Evolutionary conservation across 805 yeast genomes (phyloP).

Genomic region (Debaryomyces prosopidis): DNA sequence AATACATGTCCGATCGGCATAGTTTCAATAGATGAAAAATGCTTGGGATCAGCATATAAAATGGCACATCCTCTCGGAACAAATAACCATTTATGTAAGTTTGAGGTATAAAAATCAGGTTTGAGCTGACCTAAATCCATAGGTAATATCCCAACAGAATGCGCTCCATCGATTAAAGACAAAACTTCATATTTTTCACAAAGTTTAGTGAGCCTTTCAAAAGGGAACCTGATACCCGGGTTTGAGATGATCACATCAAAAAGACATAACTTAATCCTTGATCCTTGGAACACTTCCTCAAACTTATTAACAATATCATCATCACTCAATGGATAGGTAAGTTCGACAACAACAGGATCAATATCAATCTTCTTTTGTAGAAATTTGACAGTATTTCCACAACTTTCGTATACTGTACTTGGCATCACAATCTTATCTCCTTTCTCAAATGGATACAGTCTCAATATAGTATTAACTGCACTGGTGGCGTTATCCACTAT

Average conservation of each 20-base stretch:
- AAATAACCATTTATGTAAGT: slow-evolving; percentile 70
- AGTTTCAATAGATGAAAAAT: slow-evolving; percentile 52
- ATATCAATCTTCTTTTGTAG: slow-evolving; percentile 31
- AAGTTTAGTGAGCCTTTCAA: slow-evolving; percentile 42
- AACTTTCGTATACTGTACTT: slow-evolving; percentile 54
- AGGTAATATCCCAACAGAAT: slow-evolving; percentile 57
- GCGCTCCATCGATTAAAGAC: slow-evolving; percentile 74
- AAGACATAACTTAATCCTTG: slow-evolving; percentile 41
- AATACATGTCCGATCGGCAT: slow-evolving; percentile 58
- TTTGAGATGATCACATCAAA: slow-evolving; percentile 61
- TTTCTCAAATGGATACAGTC: slow-evolving; percentile 51
- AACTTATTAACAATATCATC: slow-evolving; percentile 26
- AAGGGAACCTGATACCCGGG: slow-evolving; percentile 67
- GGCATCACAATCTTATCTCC: slow-evolving; percentile 54
- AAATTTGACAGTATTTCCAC: slow-evolving; percentile 51
- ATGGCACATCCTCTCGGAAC: slow-evolving; percentile 60
- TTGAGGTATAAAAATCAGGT: slow-evolving; percentile 64
- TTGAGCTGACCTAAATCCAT: slow-evolving; percentile 38
- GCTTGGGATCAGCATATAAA: slow-evolving; percentile 54
- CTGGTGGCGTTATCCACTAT: slow-evolving; percentile 60
- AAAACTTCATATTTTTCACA: slow-evolving; percentile 49
- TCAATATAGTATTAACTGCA: slow-evolving; percentile 56
- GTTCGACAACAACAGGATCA: slow-evolving; percentile 32
- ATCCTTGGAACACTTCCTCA: slow-evolving; percentile 18
- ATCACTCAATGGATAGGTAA: slow-evolving; percentile 47